Evolutionary conservation across 2,329 filamentous ascomycete species (phyloP).

Genomic region (Ceratocystis ficicola): DNA sequence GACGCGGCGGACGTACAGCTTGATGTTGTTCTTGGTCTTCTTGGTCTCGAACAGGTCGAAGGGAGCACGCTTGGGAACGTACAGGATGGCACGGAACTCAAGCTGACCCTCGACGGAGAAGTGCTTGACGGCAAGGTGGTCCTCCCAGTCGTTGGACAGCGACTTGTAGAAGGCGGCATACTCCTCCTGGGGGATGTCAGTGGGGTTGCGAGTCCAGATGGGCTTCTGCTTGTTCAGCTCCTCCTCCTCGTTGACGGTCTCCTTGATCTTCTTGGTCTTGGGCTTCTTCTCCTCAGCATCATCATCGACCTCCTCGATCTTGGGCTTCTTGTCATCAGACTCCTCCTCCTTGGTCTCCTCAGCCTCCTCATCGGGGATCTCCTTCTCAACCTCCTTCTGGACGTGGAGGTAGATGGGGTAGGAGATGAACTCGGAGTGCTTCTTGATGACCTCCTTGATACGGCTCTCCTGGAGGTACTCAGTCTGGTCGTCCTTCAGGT

Average conservation of each 20-base stretch:
- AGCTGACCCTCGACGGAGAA: slow-evolving; percentile 99
- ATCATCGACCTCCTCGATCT: slow-evolving; percentile 86
- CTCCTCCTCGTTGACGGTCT: slow-evolving; percentile 96
- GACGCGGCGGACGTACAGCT: slow-evolving; percentile 98
- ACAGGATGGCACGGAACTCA: slow-evolving; percentile 99
- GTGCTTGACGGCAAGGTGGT: slow-evolving; percentile 99
- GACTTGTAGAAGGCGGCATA: slow-evolving; percentile 99
- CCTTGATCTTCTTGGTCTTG: slow-evolving; percentile 99
- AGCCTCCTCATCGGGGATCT: slow-evolving; percentile 92
- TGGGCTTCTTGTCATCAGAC: slow-evolving; percentile 84
- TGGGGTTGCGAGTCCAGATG: slow-evolving; percentile 97
- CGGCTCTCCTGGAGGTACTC: slow-evolving; percentile 98
- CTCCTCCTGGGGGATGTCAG: slow-evolving; percentile 91
- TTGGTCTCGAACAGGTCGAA: slow-evolving; percentile 99
- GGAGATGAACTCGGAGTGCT: slow-evolving; percentile 99
- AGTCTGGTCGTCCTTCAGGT: slow-evolving; percentile 97
- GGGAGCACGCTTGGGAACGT: slow-evolving; percentile 97
- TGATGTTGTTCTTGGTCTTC: slow-evolving; percentile 99
- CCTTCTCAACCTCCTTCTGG: slow-evolving; percentile 96
- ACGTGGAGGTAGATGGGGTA: slow-evolving; percentile 99
- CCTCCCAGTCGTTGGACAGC: slow-evolving; percentile 99
- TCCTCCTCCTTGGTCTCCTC: slow-evolving; percentile 50
- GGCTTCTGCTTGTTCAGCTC: slow-evolving; percentile 99
- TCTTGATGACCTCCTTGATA: slow-evolving; percentile 99
- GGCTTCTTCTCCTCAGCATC: slow-evolving; percentile 81